Evolutionary conservation across 2,329 filamentous ascomycete species (phyloP).

Genomic region (Diaporthe citri): DNA sequence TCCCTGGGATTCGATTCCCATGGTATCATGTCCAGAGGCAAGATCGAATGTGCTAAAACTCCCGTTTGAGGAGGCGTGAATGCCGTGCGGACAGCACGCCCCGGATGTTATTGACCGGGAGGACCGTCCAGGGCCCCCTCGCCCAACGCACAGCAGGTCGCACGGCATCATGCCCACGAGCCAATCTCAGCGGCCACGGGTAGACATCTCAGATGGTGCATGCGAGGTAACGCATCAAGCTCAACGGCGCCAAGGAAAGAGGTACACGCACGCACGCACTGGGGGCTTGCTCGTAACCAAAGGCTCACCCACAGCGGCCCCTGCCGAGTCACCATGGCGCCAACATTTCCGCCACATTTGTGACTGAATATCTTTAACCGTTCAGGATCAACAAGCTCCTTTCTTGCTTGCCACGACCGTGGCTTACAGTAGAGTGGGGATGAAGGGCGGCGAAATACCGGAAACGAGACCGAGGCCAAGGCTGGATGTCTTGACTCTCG

Average conservation of each 20-base stretch:
- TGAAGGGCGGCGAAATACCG: not conserved
- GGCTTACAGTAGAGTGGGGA: too few relatives aligned
- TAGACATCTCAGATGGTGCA: not conserved
- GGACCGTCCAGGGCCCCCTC: not conserved
- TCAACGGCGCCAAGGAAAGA: too few relatives aligned
- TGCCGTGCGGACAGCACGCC: not conserved
- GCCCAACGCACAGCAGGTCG: not conserved
- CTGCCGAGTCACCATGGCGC: not conserved
- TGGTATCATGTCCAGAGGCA: not conserved
- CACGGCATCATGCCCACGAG: not conserved
- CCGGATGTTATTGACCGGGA: not conserved
- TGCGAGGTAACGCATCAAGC: not conserved
- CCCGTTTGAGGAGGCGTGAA: too few relatives aligned
- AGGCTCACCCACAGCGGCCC: not conserved
- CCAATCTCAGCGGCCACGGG: not conserved
- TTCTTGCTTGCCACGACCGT: not conserved
- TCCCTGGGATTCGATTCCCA: not conserved
- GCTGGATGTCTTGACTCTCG: constrained; percentile 1
- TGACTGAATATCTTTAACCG: not conserved
- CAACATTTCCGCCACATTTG: not conserved
- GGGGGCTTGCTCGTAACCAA: not conserved
- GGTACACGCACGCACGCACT: not conserved
- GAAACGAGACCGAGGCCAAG: constrained; percentile 10
- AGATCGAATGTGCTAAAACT: not conserved
- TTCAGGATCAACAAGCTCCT: too few relatives aligned